Evolutionary conservation across 2,329 filamentous ascomycete genomes (phyloP).

Genomic region (Achaetomium macrosporum): DNA sequence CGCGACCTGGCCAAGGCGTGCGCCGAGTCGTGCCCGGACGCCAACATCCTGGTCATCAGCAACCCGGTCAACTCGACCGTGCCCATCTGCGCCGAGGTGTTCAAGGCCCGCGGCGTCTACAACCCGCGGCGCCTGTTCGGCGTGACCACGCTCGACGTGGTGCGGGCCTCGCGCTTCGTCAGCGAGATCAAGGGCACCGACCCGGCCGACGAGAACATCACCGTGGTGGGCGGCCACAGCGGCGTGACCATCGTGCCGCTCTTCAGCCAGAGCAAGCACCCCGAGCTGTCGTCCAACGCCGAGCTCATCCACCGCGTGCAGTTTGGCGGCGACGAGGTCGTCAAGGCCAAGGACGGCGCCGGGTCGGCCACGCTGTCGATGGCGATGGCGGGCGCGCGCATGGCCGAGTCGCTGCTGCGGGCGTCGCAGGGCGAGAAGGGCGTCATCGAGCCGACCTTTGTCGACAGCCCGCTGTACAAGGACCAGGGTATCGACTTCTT

Average conservation of each 20-base stretch:
- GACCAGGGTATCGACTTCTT: slow-evolving; percentile 98
- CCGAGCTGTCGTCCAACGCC: slow-evolving; percentile 71
- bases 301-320: slow-evolving; percentile 90
- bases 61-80: slow-evolving; percentile 99
- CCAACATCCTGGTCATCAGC: slow-evolving; percentile 94
- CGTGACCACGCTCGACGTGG: slow-evolving; percentile 98
- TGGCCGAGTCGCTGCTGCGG: slow-evolving; percentile 88
- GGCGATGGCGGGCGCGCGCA: slow-evolving; percentile 85
- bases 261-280: slow-evolving; percentile 88
- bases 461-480: slow-evolving; percentile 97
- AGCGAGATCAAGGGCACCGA: slow-evolving; percentile 87
- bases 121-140: slow-evolving; percentile 99
- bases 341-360: slow-evolving; percentile 97
- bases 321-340: slow-evolving; percentile 98
- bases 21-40: slow-evolving; percentile 81
- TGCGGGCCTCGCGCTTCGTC: slow-evolving; percentile 97
- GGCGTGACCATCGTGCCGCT: slow-evolving; percentile 98
- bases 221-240: slow-evolving; percentile 94
- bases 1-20: slow-evolving; percentile 94
- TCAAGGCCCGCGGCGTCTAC: slow-evolving; percentile 93
- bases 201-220: slow-evolving; percentile 88
- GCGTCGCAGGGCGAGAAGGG: slow-evolving; percentile 91
- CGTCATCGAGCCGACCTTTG: slow-evolving; percentile 91
- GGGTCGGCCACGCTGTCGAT: slow-evolving; percentile 97
- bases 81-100: slow-evolving; percentile 93